Percentiles rank a stretch among this genome's conserved stretches.
Conservation (phyloP, 768 basidiomycete species). For the Vishniacozyma victoriae region DNA sequence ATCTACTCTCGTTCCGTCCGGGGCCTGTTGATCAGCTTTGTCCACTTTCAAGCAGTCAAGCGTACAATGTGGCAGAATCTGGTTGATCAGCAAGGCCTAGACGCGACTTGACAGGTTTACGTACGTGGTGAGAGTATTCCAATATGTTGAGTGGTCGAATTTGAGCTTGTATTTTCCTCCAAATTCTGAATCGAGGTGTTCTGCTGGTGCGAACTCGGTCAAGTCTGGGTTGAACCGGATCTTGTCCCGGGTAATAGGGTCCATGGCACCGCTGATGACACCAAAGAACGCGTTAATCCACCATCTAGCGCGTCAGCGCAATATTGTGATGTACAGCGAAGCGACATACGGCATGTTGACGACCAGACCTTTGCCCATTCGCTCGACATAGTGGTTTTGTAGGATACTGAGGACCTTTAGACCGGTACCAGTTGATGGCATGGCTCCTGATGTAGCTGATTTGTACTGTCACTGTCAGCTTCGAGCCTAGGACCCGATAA, state of each 20-base stretch:
- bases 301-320: slow-evolving; percentile 48
- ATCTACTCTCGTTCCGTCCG: slow-evolving; percentile 40
- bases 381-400: slow-evolving; percentile 84
- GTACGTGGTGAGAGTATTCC: slow-evolving; percentile 69
- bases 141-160: slow-evolving; percentile 68
- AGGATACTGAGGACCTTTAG: slow-evolving; percentile 73
- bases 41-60: not conserved
- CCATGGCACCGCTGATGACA: slow-evolving; percentile 76
- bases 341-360: slow-evolving; percentile 67
- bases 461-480: slow-evolving; percentile 54
- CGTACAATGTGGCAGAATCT: slow-evolving; percentile 34
- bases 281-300: slow-evolving; percentile 48
- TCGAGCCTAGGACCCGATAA: not conserved
- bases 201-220: slow-evolving; percentile 63
- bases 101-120: slow-evolving; percentile 21
- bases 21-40: slow-evolving; percentile 18
- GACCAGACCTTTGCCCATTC: slow-evolving; percentile 75
- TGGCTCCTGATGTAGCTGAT: slow-evolving; percentile 70
- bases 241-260: slow-evolving; percentile 85
- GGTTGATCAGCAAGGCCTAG: not conserved
- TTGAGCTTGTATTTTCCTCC: slow-evolving; percentile 69
- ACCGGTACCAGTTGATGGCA: slow-evolving; percentile 74
- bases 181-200: slow-evolving; percentile 76
- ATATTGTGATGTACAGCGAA: not conserved
- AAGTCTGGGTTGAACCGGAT: slow-evolving; percentile 87